Evolutionary conservation across 805 yeast genomes (phyloP), one percentile per base, ranked within the genome.

Genomic region (Nakazawaea ishiwadae): DNA sequence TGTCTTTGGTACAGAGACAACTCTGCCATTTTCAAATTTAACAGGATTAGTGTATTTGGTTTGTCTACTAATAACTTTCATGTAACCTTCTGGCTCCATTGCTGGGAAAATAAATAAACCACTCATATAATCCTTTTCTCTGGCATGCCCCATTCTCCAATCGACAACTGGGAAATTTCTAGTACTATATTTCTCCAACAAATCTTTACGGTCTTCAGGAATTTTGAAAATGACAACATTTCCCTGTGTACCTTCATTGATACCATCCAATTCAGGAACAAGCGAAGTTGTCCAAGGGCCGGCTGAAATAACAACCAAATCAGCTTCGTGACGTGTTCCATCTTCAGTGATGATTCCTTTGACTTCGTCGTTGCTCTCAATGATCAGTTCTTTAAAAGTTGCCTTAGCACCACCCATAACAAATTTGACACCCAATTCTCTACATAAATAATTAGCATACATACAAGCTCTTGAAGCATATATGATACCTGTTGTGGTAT

Each of bases 1-100:
- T 1, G 65, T 61, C 17, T 52, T 48, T 12, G 68, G 69, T 26
- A 61, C 45, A 0, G 67, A 62, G 9, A 58, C 54, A 4, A 49
- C 46, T 16, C 52, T 44, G 12, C 31, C 41, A 39, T 52, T 38
- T 6, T 40, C 46, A 5, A 50, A 4, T 15, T 46, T 40, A 35
- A 49, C 49, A 1, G 66, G 66, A 37, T 64, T 64, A 35, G 53
- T 51, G 42, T 59, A 62, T 45, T 63, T 63, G 29, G 58, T 57
- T 43, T 63, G 67, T 54, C 69, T 57, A 1, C 56, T 50, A 36
- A 63, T 58, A 8, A 65, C 50, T 47, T 66, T 65, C 52, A 66
- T 49, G 38, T 51, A 51, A 1, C 69, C 69, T 39, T 58, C 63
- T 5, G 63, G 62, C 34, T 58, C 56, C 39, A 58, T 53, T 12